Conservation (phyloP, 768 basidiomycete genomes). For the Phlebiopsis gigantea region DNA sequence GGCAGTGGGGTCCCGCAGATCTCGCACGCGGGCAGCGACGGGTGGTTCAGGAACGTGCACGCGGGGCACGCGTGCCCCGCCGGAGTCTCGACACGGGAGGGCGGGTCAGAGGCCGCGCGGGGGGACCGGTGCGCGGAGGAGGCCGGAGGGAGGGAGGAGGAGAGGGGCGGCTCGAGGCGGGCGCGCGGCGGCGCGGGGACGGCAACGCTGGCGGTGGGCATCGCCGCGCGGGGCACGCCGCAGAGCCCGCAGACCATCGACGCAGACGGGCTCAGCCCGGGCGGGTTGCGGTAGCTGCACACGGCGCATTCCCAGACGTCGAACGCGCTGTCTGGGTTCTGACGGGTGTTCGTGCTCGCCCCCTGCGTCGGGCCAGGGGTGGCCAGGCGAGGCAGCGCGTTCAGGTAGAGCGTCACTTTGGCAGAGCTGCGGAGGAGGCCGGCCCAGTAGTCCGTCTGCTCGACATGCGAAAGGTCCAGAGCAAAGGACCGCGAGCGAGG, state of each 20-base stretch:
- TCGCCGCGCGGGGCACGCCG: constrained; percentile 57
- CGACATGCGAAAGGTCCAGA: constrained; percentile 58
- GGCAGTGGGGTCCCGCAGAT: constrained; percentile 77
- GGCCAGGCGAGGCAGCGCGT: constrained; percentile 18
- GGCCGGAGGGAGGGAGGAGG: constrained; percentile 36
- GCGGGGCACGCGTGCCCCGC: constrained; percentile 63
- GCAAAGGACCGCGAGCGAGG: constrained; percentile 56
- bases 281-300: constrained; percentile 81
- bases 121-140: constrained; percentile 26
- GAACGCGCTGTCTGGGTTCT: constrained; percentile 27
- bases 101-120: constrained; percentile 27
- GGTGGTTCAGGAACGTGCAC: constrained; percentile 92
- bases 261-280: constrained; percentile 64
- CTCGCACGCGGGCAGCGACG: constrained; percentile 70
- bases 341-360: constrained; percentile 23
- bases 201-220: constrained; percentile 17
- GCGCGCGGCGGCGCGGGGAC: not conserved
- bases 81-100: not conserved
- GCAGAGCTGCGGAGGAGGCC: constrained; percentile 87
- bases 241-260: constrained; percentile 75
- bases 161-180: constrained; percentile 31
- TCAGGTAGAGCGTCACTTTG: constrained; percentile 78
- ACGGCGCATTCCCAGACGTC: constrained; percentile 82
- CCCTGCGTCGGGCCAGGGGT: not conserved
- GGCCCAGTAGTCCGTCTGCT: constrained; percentile 81